phyloP scores from a whole-genome alignment of 257 asterid species.

The Solanum etuberosum region DNA sequence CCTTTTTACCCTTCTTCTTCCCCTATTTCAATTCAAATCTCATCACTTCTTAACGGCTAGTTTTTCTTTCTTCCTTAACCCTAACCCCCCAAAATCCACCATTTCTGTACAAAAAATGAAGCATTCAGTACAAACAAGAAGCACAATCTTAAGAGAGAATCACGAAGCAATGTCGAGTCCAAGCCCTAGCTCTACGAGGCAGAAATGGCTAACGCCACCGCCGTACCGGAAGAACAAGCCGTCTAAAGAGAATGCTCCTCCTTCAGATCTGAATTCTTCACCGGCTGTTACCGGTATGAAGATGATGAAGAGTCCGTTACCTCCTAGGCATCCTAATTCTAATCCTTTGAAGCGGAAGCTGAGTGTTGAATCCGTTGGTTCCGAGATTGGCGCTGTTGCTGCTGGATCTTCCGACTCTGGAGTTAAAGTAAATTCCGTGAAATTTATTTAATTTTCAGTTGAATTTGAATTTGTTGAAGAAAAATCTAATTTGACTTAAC shows the following conservation, averaged over 20 bases:
- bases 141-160: slow-evolving; percentile 44
- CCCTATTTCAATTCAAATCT: background rate
- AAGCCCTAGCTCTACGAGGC: slow-evolving; percentile 33
- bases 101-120: slow-evolving; percentile 23
- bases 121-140: slow-evolving; percentile 43
- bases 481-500: background rate
- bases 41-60: background rate
- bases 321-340: slow-evolving; percentile 63
- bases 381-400: slow-evolving; percentile 26
- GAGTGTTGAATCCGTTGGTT: slow-evolving; percentile 38
- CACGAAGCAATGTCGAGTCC: slow-evolving; percentile 33
- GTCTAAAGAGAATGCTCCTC: slow-evolving; percentile 76
- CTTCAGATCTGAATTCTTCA: slow-evolving; percentile 15
- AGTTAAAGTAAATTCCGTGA: slow-evolving; percentile 36
- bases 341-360: slow-evolving; percentile 64
- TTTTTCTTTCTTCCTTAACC: background rate
- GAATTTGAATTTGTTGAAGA: background rate
- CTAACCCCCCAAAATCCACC: background rate
- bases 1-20: background rate
- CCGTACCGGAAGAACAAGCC: slow-evolving; percentile 47
- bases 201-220: slow-evolving; percentile 26
- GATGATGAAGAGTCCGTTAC: slow-evolving; percentile 69
- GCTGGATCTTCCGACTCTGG: slow-evolving; percentile 53
- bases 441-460: background rate
- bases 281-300: slow-evolving; percentile 20